These are phyloP conservation scores for Starmera quercuum DNA, from an alignment of 805 yeast species.

Conservation along the genomic window DNA sequence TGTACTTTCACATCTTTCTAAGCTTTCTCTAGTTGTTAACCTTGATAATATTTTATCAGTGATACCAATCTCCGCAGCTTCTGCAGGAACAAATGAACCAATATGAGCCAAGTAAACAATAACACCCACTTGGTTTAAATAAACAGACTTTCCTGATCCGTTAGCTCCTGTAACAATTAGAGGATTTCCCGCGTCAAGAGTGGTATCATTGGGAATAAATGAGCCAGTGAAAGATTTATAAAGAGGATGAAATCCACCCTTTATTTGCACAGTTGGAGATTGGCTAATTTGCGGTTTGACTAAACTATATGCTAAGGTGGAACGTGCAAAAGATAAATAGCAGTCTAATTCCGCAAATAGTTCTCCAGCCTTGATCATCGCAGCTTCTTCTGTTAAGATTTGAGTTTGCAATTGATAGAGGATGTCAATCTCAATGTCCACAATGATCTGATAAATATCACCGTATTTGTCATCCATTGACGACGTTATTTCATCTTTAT, in stretches of 20 bases:
- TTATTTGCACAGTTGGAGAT: slow-evolving; percentile 22
- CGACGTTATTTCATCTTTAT: slow-evolving; percentile 23
- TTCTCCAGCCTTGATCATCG: slow-evolving; percentile 14
- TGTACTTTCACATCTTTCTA: slow-evolving; percentile 35
- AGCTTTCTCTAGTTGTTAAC: slow-evolving; percentile 32
- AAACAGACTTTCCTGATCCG: slow-evolving; percentile 46
- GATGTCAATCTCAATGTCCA: slow-evolving; percentile 35
- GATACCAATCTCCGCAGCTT: slow-evolving; percentile 35
- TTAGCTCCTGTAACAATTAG: slow-evolving; percentile 42
- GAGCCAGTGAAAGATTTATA: slow-evolving; percentile 31
- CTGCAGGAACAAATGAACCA: slow-evolving; percentile 49
- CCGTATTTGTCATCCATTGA: slow-evolving; percentile 31
- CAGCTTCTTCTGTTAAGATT: slow-evolving; percentile 7
- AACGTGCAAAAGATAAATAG: slow-evolving; percentile 25
- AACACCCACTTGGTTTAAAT: slow-evolving; percentile 39
- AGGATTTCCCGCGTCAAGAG: slow-evolving; percentile 17
- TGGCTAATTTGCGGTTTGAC: slow-evolving; percentile 25
- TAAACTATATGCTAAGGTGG: slow-evolving; percentile 20
- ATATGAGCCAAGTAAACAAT: slow-evolving; percentile 43
- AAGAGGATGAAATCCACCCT: slow-evolving; percentile 39
- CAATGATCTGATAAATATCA: slow-evolving; percentile 31
- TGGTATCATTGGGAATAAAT: slow-evolving; percentile 36
- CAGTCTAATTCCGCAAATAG: slow-evolving; percentile 30
- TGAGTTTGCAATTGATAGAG: slow-evolving; percentile 22
- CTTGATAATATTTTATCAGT: slow-evolving; percentile 42